phyloP scores from a whole-genome alignment of 352 stramenopile genomes.

The Pythium biforme region DNA sequence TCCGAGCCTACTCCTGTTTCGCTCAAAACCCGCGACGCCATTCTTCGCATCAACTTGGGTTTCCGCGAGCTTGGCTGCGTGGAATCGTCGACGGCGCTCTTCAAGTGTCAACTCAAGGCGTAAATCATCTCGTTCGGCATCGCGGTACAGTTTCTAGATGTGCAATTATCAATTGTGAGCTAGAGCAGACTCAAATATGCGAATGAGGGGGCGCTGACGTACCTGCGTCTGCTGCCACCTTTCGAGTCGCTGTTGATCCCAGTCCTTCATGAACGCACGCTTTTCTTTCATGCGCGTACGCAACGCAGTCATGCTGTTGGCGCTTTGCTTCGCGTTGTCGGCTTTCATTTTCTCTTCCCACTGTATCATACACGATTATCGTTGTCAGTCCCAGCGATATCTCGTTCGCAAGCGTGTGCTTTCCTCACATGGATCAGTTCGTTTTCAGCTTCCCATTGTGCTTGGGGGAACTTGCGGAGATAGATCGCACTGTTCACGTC shows the following conservation, averaged over 20 bases:
- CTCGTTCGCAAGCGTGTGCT: not conserved
- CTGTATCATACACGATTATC: conserved; percentile 18
- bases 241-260: conserved; percentile 47
- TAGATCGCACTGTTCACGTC: conserved; percentile 70
- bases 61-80: conserved; percentile 25
- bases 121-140: conserved; percentile 50
- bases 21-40: conserved; percentile 58
- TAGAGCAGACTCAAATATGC: not conserved
- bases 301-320: conserved; percentile 29
- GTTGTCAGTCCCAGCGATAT: not conserved
- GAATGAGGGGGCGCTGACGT: not conserved
- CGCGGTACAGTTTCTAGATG: conserved; percentile 32
- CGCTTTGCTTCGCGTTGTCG: conserved; percentile 23
- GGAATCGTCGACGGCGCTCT: conserved; percentile 38
- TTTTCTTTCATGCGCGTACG: conserved; percentile 61
- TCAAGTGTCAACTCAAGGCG: conserved; percentile 60
- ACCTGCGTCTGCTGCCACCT: conserved; percentile 67
- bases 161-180: not conserved
- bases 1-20: conserved; percentile 61
- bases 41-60: conserved; percentile 41
- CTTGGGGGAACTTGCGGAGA: conserved; percentile 57
- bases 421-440: conserved; percentile 34
- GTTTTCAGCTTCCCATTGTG: conserved; percentile 58
- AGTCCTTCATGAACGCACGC: conserved; percentile 55
- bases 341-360: conserved; percentile 31